phyloP scores from a whole-genome alignment of 257 asterid species.

The Solanum etuberosum region DNA sequence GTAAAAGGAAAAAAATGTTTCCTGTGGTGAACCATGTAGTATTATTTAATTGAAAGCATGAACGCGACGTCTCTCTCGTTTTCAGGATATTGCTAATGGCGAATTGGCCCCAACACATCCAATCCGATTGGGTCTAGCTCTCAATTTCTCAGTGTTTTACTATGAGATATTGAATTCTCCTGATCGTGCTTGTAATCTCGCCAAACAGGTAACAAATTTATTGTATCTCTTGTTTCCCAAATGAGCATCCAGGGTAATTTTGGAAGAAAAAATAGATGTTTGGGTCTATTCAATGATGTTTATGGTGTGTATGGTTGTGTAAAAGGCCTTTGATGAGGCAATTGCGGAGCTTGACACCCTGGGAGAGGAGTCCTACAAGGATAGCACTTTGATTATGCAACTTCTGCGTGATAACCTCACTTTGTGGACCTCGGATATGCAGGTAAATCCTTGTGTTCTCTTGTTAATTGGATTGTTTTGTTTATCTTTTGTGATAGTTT shows the following conservation, averaged over 20 bases:
- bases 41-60: background rate
- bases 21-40: background rate
- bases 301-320: background rate
- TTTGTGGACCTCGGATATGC: constrained; percentile 89
- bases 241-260: background rate
- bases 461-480: background rate
- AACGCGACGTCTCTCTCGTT: background rate
- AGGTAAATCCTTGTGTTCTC: constrained; percentile 21
- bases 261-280: background rate
- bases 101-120: constrained; percentile 86
- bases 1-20: background rate
- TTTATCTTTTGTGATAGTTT: background rate
- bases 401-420: constrained; percentile 90
- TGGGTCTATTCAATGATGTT: background rate
- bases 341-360: constrained; percentile 84
- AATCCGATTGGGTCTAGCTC: constrained; percentile 73
- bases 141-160: constrained; percentile 80
- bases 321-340: constrained; percentile 80
- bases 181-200: constrained; percentile 73
- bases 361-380: constrained; percentile 92
- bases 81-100: constrained; percentile 60
- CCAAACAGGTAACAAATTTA: constrained; percentile 50
- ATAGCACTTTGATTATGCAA: constrained; percentile 89
- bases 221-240: background rate
- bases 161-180: constrained; percentile 75